A percentile compares a stretch with the other conserved stretches of the same genome.
Conservation (phyloP, 2,329 filamentous ascomycete species). For the Rasamsonia emersonii region DNA sequence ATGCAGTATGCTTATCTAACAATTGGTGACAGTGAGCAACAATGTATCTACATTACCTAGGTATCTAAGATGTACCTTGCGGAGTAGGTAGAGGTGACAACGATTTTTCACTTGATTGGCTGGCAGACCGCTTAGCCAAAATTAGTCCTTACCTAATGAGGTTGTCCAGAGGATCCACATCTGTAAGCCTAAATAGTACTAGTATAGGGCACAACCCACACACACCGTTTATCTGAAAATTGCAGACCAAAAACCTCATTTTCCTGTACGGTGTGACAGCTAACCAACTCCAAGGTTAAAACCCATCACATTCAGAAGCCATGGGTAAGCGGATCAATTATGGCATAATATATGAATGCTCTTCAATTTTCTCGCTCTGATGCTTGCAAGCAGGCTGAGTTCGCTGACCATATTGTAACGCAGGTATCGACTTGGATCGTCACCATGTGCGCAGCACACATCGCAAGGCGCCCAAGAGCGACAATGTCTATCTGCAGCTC, state of each 20-base stretch:
- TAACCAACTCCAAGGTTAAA: conserved; percentile 28
- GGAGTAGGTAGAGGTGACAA: no score
- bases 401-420: conserved; percentile 2
- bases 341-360: neutral
- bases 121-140: no score
- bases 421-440: conserved; percentile 51
- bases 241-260: conserved; percentile 29
- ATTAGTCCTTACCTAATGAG: no score
- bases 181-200: conserved; percentile 18
- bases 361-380: conserved; percentile 1
- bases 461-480: conserved; percentile 93
- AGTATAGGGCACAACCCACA: conserved; percentile 39
- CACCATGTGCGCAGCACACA: conserved; percentile 61
- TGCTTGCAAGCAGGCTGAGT: conserved; percentile 2
- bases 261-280: conserved; percentile 32
- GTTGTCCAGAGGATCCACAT: no score
- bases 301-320: conserved; percentile 34
- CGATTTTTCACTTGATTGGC: no score
- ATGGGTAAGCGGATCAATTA: conserved; percentile 27
- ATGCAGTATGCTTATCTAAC: no score
- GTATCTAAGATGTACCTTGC: no score
- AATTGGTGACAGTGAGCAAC: no score
- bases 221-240: conserved; percentile 33
- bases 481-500: conserved; percentile 96
- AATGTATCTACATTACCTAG: no score